A percentile compares a stretch with the other conserved stretches of the same genome.
Evolutionary conservation across 2,329 filamentous ascomycete species (phyloP).

Genomic region (Penicillium sp.): DNA sequence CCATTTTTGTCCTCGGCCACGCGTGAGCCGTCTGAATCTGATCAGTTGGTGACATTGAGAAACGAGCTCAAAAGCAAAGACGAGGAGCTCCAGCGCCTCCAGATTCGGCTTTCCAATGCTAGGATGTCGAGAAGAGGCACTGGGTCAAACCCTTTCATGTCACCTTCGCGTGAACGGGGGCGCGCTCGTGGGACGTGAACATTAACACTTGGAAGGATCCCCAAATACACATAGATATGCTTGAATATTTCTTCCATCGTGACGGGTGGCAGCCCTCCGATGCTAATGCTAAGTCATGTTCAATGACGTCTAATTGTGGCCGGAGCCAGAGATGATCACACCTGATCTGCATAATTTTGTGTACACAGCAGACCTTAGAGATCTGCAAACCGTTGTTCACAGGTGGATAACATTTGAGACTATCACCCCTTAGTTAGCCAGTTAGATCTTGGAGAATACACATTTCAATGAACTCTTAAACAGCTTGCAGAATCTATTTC

Average conservation of each 20-base stretch:
- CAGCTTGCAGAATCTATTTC: too few relatives aligned
- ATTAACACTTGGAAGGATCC: not conserved
- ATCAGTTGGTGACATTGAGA: not conserved
- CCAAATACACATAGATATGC: too few relatives aligned
- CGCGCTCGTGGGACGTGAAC: not conserved
- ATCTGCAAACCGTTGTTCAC: not conserved
- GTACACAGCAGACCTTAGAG: not conserved
- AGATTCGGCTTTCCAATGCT: not conserved
- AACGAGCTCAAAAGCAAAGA: not conserved
- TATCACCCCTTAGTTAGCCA: too few relatives aligned
- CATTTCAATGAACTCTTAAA: too few relatives aligned
- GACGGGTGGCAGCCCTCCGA: not conserved
- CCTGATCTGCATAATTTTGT: not conserved
- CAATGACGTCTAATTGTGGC: too few relatives aligned
- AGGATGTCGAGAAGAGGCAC: not conserved
- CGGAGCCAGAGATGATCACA: too few relatives aligned
- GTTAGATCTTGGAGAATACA: too few relatives aligned
- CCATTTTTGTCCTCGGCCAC: not conserved
- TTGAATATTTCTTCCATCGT: not conserved
- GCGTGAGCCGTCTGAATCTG: not conserved
- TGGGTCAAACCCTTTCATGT: constrained; percentile 5
- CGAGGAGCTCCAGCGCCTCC: not conserved
- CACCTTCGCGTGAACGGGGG: not conserved
- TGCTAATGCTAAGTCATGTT: not conserved
- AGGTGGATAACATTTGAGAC: not conserved